Conservation (phyloP, 129 eudicot species). For the Artemisia argyi region DNA sequence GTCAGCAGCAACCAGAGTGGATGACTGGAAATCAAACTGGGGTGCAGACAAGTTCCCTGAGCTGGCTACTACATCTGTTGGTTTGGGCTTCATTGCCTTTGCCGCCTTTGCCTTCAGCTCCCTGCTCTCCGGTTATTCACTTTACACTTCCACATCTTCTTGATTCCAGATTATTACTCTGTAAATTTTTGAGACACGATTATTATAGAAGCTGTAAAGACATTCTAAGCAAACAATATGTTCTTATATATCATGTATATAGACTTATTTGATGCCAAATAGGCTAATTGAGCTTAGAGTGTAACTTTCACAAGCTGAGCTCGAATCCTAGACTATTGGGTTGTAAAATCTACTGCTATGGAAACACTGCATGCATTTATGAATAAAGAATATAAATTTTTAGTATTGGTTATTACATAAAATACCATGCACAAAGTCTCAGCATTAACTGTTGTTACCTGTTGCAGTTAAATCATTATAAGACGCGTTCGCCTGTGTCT, state of each 20-base stretch:
- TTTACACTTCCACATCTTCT: constrained; percentile 48
- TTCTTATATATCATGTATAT: constrained; percentile 25
- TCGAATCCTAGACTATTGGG: background rate
- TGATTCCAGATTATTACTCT: constrained; percentile 16
- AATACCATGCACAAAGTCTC: no score
- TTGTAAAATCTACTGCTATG: background rate
- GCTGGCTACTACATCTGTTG: constrained; percentile 76
- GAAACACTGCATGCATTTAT: no score
- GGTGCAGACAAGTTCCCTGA: constrained; percentile 86
- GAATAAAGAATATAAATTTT: no score
- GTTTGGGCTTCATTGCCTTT: constrained; percentile 73
- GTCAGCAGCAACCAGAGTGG: constrained; percentile 78
- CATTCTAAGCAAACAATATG: constrained; percentile 8
- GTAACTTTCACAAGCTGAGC: constrained; percentile 4
- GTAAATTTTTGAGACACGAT: constrained; percentile 24
- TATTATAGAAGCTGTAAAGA: constrained; percentile 24
- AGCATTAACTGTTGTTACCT: no score
- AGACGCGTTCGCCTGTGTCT: no score
- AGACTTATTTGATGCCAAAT: constrained; percentile 23
- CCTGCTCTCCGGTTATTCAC: constrained; percentile 74
- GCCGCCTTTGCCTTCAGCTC: constrained; percentile 71
- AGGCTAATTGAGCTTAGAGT: background rate
- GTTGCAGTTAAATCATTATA: no score
- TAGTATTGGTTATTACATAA: no score
- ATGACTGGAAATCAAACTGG: constrained; percentile 91